A percentile compares a stretch with the other conserved stretches of the same genome.
Conservation (phyloP, 148 eudicot species). For the Fagopyrum esculentum region DNA sequence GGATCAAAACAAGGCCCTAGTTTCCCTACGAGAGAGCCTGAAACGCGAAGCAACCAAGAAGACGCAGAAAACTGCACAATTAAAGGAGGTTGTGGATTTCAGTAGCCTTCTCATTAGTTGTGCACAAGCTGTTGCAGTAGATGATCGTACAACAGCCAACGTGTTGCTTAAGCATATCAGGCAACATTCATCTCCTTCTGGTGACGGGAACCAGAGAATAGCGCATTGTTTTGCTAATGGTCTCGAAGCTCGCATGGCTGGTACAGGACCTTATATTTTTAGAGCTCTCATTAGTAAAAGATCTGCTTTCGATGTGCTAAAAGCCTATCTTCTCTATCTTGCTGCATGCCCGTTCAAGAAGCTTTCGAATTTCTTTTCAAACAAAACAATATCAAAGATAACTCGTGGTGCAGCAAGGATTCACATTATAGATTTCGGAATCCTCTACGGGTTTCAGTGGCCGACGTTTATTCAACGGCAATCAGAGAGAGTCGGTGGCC, state of each 20-base stretch:
- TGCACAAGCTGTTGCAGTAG: conserved; percentile 63
- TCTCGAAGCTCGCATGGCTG: conserved; percentile 63
- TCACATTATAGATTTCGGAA: conserved; percentile 65
- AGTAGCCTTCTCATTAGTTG: conserved; percentile 50
- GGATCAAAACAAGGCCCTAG: conserved; percentile 27
- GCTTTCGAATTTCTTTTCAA: conserved; percentile 41
- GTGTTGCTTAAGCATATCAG: conserved; percentile 46
- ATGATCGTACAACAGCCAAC: conserved; percentile 39
- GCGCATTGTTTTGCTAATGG: conserved; percentile 59
- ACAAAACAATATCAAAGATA: conserved; percentile 32
- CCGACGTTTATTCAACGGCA: conserved; percentile 51
- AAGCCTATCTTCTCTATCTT: conserved; percentile 53
- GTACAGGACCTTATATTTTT: conserved; percentile 55
- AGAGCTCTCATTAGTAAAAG: conserved; percentile 36
- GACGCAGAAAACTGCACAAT: conserved; percentile 21
- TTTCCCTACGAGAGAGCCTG: conserved; percentile 33
- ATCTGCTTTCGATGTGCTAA: conserved; percentile 44
- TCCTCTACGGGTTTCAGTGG: conserved; percentile 69
- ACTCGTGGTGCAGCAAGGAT: conserved; percentile 28
- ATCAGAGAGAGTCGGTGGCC: conserved; percentile 41
- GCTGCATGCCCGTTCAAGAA: conserved; percentile 48
- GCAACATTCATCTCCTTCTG: conserved; percentile 49
- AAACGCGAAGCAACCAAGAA: conserved; percentile 25
- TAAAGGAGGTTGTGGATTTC: conserved; percentile 47
- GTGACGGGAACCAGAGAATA: conserved; percentile 60